Conservation (phyloP, 2,329 filamentous ascomycete genomes). For the Capronia americana region DNA sequence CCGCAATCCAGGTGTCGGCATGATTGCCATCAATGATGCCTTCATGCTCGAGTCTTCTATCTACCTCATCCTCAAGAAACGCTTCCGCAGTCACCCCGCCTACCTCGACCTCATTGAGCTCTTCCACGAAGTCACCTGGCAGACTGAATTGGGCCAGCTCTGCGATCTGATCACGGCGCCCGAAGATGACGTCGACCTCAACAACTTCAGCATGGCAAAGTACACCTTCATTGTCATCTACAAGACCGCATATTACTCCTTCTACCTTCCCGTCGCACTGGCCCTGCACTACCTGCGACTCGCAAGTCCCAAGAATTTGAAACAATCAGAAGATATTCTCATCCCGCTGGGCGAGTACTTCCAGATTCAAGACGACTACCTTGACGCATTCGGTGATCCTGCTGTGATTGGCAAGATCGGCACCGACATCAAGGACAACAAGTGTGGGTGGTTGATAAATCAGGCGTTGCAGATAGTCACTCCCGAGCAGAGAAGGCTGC, state of each 20-base stretch:
- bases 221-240: slow-evolving; percentile 99
- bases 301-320: slow-evolving; percentile 85
- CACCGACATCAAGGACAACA: slow-evolving; percentile 99
- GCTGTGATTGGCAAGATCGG: slow-evolving; percentile 97
- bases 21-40: slow-evolving; percentile 97
- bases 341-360: slow-evolving; percentile 99
- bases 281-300: slow-evolving; percentile 84
- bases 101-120: slow-evolving; percentile 94
- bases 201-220: slow-evolving; percentile 95
- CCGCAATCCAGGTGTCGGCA: slow-evolving; percentile 83
- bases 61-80: slow-evolving; percentile 90
- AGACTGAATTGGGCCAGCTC: slow-evolving; percentile 94
- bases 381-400: slow-evolving; percentile 95
- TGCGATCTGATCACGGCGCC: slow-evolving; percentile 95
- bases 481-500: slow-evolving; percentile 82
- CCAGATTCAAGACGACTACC: slow-evolving; percentile 98
- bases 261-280: slow-evolving; percentile 95
- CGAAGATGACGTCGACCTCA: slow-evolving; percentile 88
- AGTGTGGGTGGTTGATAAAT: slow-evolving; percentile 98
- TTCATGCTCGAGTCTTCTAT: slow-evolving; percentile 94
- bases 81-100: slow-evolving; percentile 83
- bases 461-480: slow-evolving; percentile 81
- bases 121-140: slow-evolving; percentile 91
- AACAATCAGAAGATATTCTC: slow-evolving; percentile 86
- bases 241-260: slow-evolving; percentile 99